These are phyloP conservation scores for Exophiala phaeomuriformis DNA, from an alignment of 2,329 filamentous ascomycete species.

Conservation along the genomic window DNA sequence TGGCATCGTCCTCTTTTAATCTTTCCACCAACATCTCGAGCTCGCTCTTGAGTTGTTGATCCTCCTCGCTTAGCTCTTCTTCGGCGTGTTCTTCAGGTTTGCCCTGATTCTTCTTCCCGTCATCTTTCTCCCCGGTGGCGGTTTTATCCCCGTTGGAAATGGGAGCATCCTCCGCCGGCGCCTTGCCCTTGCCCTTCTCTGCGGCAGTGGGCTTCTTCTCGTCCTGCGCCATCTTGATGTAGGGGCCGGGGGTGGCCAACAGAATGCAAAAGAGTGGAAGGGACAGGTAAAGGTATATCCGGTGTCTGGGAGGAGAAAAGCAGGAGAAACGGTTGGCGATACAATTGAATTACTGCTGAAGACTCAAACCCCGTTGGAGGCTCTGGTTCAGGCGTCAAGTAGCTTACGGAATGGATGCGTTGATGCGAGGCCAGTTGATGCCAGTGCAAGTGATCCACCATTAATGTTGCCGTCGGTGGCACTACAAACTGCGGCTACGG, in stretches of 20 bases:
- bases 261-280: slow-evolving; percentile 3
- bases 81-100: slow-evolving; percentile 45
- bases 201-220: slow-evolving; percentile 74
- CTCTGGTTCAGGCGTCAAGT: slow-evolving; percentile 18
- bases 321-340: neutral
- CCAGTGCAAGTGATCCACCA: neutral
- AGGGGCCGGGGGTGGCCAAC: slow-evolving; percentile 13
- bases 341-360: neutral
- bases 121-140: slow-evolving; percentile 58
- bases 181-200: slow-evolving; percentile 97
- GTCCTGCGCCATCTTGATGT: slow-evolving; percentile 74
- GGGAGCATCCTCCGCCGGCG: slow-evolving; percentile 59
- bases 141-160: slow-evolving; percentile 51
- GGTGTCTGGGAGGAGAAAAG: neutral
- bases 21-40: slow-evolving; percentile 97
- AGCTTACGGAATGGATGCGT: slow-evolving; percentile 20
- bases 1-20: slow-evolving; percentile 80
- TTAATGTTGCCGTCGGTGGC: no score
- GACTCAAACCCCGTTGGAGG: slow-evolving; percentile 6
- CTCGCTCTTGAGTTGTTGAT: slow-evolving; percentile 96
- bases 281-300: neutral
- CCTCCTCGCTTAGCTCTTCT: slow-evolving; percentile 95
- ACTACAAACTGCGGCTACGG: neutral
- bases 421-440: neutral
- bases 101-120: slow-evolving; percentile 64